Evolutionary conservation across 495 filamentous ascomycete genomes (phyloP), one percentile per base, ranked within the genome.

Genomic region (Margaritispora aquatica): DNA sequence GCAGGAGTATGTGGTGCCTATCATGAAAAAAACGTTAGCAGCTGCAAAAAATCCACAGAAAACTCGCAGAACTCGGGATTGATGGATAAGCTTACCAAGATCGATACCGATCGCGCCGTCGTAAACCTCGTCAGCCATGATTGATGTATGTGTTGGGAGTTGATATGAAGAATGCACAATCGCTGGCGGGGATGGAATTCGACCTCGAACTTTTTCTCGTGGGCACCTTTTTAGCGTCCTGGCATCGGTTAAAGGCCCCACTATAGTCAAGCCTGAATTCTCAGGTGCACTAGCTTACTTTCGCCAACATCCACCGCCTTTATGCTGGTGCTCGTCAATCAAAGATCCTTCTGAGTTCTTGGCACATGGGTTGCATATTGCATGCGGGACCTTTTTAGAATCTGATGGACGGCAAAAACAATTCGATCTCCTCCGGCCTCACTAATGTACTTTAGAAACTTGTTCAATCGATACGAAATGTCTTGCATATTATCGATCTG

Each of bases 21-120:
- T 62, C 21, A 19, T 2, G 19, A 63, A 54, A 60, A 57, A 63
- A 60, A 55, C 60, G 46, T 58, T 29, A 60, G 64, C 63, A n/a
- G 34, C 38, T 44, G 38, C 15, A 44, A n/a, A 44, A 44, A 44
- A 44, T 34, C 13, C 29, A 13, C 13, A 34, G 29, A 44, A 44
- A 44, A n/a, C 19, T 17, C 8, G 7, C 8, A n/a, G 38, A n/a
- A 22, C 22, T 23, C 29, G 8, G 27, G 31, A 54, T 55, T 50
- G 44, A 51, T 44, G 53, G 57, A 64, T 52, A 54, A 55, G 54
- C 55, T 48, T 83, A 97, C 94, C 94, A 74, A 98, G 85, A 86
- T 98, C 94, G 77, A 98, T 98, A 84, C 94, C 94, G 80, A 97
- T 92, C 82, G 94, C 94, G 81, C 94, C 94, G 69, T 97, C 94